Base-by-base conservation (phyloP, 2,329 filamentous ascomycete genomes). In the Exophiala calicioides region DNA sequence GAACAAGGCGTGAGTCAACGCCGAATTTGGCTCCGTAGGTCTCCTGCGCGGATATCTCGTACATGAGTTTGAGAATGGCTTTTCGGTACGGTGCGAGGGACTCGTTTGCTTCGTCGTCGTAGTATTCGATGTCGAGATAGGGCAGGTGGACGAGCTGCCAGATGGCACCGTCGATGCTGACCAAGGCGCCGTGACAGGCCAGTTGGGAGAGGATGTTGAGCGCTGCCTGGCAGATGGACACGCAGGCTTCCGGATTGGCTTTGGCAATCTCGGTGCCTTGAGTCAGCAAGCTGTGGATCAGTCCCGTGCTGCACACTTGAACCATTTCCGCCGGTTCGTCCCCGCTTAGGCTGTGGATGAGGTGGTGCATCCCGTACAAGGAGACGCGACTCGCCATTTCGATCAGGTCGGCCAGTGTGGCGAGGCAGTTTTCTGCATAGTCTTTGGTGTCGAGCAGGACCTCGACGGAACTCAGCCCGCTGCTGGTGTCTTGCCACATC, bases 361-460 rank as follows among this genome's bases (percentile, higher is more conserved):
- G 23, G 13, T 50, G 29, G 15, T 44, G 32, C 9, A 47, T 40
- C 15, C 43, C 54, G 16, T 45, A 53, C 16, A 55, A 29, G 3
- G 52, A 44, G 3, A 52, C 43, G 3, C 50, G 50, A 27, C 47
- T 53, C 23, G 52, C 44, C 52, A 58, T 57, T 45, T 58, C 56
- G 9, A 57, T 21, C 19, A 58, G 40, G 21, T 58, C 56, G 1
- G 54, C 55, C 9, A 58, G 32, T 10, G 37, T 50, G 4, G 15
- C 50, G 26, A 40, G 10, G 29, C 35, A 32, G 26, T 21, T 24
- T 10, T 46, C 13, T n/a, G 41, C 44, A 13, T 33, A 23, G 13
- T 42, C 30, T 12, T 19, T 31, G 13, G 43, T 26, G 1, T 24
- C 21, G 19, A 58, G 45, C 8, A 58, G 42, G 20, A 45, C 44